Percentiles rank a stretch among this genome's conserved stretches.
Evolutionary conservation across 306 rosid genomes (phyloP).

Genomic region (Malus asiatica): DNA sequence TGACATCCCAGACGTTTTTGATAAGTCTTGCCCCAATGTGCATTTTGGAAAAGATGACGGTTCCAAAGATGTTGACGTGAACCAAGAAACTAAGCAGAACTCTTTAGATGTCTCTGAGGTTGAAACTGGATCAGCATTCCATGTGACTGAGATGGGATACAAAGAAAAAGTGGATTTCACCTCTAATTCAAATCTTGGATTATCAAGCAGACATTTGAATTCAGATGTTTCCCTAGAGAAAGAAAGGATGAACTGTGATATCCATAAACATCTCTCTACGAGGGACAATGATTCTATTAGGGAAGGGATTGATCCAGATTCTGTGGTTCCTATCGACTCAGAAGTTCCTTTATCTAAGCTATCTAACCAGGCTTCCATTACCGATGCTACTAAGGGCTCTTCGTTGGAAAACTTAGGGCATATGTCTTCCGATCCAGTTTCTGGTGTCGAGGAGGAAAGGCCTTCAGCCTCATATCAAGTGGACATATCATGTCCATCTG

Average conservation of each 20-base stretch:
- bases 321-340: constrained; percentile 10
- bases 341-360: constrained; percentile 26
- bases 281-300: constrained; percentile 24
- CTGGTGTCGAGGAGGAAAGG: constrained; percentile 20
- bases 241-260: constrained; percentile 18
- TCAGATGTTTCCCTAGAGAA: constrained; percentile 19
- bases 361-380: constrained; percentile 22
- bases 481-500: constrained; percentile 19
- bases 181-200: constrained; percentile 19
- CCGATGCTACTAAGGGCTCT: constrained; percentile 20
- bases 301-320: constrained; percentile 25
- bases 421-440: constrained; percentile 6
- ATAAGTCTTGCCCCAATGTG: constrained; percentile 23
- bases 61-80: constrained; percentile 15
- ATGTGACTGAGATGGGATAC: constrained; percentile 16
- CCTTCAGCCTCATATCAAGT: constrained; percentile 26
- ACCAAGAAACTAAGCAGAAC: constrained; percentile 31
- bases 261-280: constrained; percentile 7
- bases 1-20: constrained; percentile 10
- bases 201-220: constrained; percentile 14
- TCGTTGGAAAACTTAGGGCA: constrained; percentile 9
- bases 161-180: constrained; percentile 33
- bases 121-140: constrained; percentile 21
- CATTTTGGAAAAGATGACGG: constrained; percentile 27
- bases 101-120: constrained; percentile 21